phyloP scores from a whole-genome alignment of 2,329 filamentous ascomycete species.

The Penicillium palitans region DNA sequence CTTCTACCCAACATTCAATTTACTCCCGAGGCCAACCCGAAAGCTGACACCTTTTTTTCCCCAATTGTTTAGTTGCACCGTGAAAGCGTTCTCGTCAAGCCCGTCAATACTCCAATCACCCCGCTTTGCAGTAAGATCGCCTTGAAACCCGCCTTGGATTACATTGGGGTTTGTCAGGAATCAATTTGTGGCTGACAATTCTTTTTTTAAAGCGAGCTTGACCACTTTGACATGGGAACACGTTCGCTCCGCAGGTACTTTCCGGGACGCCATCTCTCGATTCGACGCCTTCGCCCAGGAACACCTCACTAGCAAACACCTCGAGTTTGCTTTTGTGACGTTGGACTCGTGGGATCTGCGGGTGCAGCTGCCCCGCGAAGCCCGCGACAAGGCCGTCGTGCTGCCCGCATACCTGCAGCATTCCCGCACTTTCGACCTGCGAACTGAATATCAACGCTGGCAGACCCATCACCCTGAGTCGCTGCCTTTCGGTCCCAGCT shows the following conservation, averaged over 20 bases:
- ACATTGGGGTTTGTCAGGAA: slow-evolving; percentile 14
- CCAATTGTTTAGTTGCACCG: slow-evolving; percentile 70
- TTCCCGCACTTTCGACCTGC: slow-evolving; percentile 93
- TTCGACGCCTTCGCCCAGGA: slow-evolving; percentile 94
- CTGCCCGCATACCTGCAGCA: slow-evolving; percentile 96
- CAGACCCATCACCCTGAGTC: slow-evolving; percentile 98
- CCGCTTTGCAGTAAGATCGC: slow-evolving; percentile 90
- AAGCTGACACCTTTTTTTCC: slow-evolving; percentile 28
- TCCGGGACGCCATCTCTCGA: slow-evolving; percentile 92
- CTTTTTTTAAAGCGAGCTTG: slow-evolving; percentile 70
- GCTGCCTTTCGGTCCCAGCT: slow-evolving; percentile 91
- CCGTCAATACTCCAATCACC: slow-evolving; percentile 97
- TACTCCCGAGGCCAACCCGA: slow-evolving; percentile 7
- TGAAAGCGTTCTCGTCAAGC: slow-evolving; percentile 95
- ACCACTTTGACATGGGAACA: slow-evolving; percentile 99
- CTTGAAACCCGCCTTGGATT: slow-evolving; percentile 33
- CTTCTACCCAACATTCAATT: slow-evolving; percentile 14
- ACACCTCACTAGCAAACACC: slow-evolving; percentile 83
- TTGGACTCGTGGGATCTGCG: slow-evolving; percentile 98
- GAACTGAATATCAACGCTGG: slow-evolving; percentile 97
- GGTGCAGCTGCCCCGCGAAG: slow-evolving; percentile 94
- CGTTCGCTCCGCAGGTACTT: slow-evolving; percentile 93
- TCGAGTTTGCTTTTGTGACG: slow-evolving; percentile 97
- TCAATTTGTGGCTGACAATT: slow-evolving; percentile 29
- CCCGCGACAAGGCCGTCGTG: slow-evolving; percentile 96